Percentiles rank a stretch among this genome's conserved stretches.
These are phyloP conservation scores for Calonectria fujianensis DNA, from an alignment of 2,329 filamentous ascomycete species.

Conservation along the genomic window DNA sequence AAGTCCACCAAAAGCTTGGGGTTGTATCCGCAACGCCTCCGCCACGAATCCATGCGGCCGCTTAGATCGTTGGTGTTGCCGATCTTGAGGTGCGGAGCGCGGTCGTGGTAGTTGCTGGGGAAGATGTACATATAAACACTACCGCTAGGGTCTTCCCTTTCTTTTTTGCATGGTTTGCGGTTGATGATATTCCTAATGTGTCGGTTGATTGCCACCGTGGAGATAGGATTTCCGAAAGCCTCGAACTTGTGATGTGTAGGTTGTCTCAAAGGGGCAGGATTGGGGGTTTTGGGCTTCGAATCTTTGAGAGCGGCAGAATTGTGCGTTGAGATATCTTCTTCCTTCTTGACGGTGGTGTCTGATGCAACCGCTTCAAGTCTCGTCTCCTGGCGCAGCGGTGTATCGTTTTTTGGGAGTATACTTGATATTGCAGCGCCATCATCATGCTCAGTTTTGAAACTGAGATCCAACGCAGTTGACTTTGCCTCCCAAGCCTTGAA, in stretches of 20 bases:
- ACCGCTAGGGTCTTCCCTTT: conserved; percentile 38
- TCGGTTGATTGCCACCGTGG: conserved; percentile 43
- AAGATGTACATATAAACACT: conserved; percentile 54
- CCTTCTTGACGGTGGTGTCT: not conserved
- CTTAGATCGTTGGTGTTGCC: conserved; percentile 50
- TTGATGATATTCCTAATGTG: conserved; percentile 43
- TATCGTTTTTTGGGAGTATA: not conserved
- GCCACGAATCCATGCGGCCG: conserved; percentile 52
- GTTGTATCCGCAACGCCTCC: conserved; percentile 52
- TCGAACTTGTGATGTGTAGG: conserved; percentile 46
- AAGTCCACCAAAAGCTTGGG: conserved; percentile 44
- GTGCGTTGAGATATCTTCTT: not conserved
- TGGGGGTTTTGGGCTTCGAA: not conserved
- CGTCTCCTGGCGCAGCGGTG: not conserved
- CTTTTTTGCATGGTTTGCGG: not conserved
- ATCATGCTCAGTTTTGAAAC: conserved; percentile 42
- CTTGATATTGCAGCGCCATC: not conserved
- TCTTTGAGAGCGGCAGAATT: conserved; percentile 14
- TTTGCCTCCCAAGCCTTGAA: conserved; percentile 44
- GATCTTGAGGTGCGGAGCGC: conserved; percentile 56
- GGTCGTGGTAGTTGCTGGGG: conserved; percentile 43
- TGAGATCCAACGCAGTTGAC: conserved; percentile 29
- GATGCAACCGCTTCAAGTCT: conserved; percentile 26
- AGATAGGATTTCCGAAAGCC: conserved; percentile 36
- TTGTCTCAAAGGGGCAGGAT: not conserved